Percentiles rank a stretch among this genome's conserved stretches.
These are phyloP conservation scores for Sextonia rubra DNA, from an alignment of 164 flowering plant genomes.

Conservation along the genomic window DNA sequence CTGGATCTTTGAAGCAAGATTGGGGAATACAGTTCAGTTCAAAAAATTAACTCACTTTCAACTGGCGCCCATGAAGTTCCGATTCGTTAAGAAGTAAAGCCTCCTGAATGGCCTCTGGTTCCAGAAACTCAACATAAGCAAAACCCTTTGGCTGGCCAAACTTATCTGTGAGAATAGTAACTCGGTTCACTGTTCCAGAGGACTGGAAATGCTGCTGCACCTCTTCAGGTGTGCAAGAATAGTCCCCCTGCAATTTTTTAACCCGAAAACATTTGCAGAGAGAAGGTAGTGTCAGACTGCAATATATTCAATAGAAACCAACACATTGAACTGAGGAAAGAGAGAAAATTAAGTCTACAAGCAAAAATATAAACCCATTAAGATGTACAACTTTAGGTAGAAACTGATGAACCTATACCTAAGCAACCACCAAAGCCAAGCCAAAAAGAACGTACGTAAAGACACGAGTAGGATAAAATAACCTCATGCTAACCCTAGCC, in stretches of 20 bases:
- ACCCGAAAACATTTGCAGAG: neutral
- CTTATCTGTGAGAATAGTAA: conserved; percentile 16
- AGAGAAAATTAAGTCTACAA: too few species aligned
- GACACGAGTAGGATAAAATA: too few species aligned
- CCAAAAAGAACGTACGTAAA: too few species aligned
- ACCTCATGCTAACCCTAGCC: too few species aligned
- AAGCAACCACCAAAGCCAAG: too few species aligned
- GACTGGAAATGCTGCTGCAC: conserved; percentile 21
- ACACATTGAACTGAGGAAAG: too few species aligned
- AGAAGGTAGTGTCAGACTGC: neutral
- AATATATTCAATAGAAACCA: too few species aligned
- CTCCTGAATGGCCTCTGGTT: conserved; percentile 17
- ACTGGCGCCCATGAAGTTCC: conserved; percentile 14
- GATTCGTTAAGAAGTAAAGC: conserved; percentile 17
- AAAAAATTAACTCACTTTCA: conserved; percentile 8
- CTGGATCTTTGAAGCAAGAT: neutral
- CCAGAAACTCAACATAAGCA: conserved; percentile 17
- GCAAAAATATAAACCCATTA: too few species aligned
- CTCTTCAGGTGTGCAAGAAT: conserved; percentile 19
- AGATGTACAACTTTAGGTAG: too few species aligned
- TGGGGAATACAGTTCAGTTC: neutral
- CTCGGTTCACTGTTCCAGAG: conserved; percentile 18
- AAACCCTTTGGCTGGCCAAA: conserved; percentile 17
- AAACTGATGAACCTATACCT: too few species aligned
- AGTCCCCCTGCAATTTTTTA: conserved; percentile 13